A percentile compares a stretch with the other conserved stretches of the same genome.
phyloP scores from a whole-genome alignment of 805 yeast genomes.

The Cyberlindnera mycetangii region DNA sequence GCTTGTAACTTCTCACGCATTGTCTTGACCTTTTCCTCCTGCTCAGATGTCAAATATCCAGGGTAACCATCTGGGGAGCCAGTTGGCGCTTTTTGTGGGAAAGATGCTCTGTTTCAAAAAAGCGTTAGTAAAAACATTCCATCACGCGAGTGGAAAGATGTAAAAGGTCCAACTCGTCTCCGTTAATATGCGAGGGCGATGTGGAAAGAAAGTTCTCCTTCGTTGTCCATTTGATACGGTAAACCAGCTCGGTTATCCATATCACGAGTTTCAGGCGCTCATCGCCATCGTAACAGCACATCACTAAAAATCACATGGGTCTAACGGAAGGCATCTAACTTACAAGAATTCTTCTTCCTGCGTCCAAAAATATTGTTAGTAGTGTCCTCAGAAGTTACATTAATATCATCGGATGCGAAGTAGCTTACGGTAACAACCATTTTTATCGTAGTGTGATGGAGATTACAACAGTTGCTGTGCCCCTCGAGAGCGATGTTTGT shows the following conservation, averaged over 20 bases:
- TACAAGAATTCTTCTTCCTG: constrained; percentile 20
- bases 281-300: neutral
- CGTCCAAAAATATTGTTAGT: neutral
- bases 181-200: neutral
- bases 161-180: too few relatives aligned
- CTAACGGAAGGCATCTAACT: constrained; percentile 2
- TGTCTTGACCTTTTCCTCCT: constrained; percentile 54
- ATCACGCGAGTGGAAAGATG: neutral
- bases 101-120: constrained; percentile 41
- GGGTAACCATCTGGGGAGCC: constrained; percentile 73
- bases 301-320: neutral
- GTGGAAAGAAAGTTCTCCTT: too few relatives aligned
- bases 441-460: neutral
- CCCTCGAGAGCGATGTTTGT: neutral
- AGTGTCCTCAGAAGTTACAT: neutral
- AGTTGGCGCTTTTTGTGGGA: constrained; percentile 66
- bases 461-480: neutral
- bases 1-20: constrained; percentile 56
- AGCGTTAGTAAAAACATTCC: neutral
- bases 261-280: neutral
- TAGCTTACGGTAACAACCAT: constrained; percentile 3
- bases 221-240: too few relatives aligned
- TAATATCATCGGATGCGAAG: neutral
- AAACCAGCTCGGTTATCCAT: neutral
- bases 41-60: constrained; percentile 71